These are phyloP conservation scores for Protomyces gravidus DNA, from an alignment of 1,139 yeast species.

Conservation along the genomic window DNA sequence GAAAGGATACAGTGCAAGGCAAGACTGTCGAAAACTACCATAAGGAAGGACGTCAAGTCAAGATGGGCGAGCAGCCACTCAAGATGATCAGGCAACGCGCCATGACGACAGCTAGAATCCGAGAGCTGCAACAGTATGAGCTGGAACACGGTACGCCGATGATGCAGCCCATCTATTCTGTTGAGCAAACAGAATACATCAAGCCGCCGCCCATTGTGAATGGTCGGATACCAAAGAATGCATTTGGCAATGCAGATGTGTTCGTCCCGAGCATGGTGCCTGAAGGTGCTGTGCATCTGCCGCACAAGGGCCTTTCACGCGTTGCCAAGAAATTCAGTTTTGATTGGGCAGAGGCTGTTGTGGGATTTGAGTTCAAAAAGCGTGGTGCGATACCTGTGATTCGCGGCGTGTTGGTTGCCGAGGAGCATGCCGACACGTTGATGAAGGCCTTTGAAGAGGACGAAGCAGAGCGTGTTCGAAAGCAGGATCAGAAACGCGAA, in stretches of 20 bases:
- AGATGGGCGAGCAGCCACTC: slow-evolving; percentile 61
- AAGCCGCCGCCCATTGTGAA: slow-evolving; percentile 61
- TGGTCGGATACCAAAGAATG: slow-evolving; percentile 69
- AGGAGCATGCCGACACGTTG: slow-evolving; percentile 65
- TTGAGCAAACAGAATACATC: slow-evolving; percentile 68
- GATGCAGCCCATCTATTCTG: slow-evolving; percentile 57
- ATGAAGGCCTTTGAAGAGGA: slow-evolving; percentile 53
- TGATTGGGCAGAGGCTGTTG: slow-evolving; percentile 83
- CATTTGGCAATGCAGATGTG: slow-evolving; percentile 76
- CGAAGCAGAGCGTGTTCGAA: slow-evolving; percentile 51
- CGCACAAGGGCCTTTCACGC: slow-evolving; percentile 34
- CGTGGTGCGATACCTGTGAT: slow-evolving; percentile 57
- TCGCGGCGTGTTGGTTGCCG: slow-evolving; percentile 72
- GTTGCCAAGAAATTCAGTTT: slow-evolving; percentile 70
- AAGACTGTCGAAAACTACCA: slow-evolving; percentile 84
- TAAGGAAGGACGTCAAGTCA: slow-evolving; percentile 68
- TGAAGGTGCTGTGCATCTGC: slow-evolving; percentile 61
- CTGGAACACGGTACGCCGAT: slow-evolving; percentile 53
- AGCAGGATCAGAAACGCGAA: slow-evolving; percentile 47
- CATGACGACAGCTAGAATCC: slow-evolving; percentile 35
- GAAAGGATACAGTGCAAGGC: slow-evolving; percentile 60
- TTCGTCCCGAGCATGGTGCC: slow-evolving; percentile 80
- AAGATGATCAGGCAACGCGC: slow-evolving; percentile 44
- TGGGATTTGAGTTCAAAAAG: slow-evolving; percentile 67
- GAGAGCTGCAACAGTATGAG: slow-evolving; percentile 43